These are phyloP conservation scores for Nigrospora osmanthi DNA, from an alignment of 2,329 filamentous ascomycete genomes.

Conservation along the genomic window DNA sequence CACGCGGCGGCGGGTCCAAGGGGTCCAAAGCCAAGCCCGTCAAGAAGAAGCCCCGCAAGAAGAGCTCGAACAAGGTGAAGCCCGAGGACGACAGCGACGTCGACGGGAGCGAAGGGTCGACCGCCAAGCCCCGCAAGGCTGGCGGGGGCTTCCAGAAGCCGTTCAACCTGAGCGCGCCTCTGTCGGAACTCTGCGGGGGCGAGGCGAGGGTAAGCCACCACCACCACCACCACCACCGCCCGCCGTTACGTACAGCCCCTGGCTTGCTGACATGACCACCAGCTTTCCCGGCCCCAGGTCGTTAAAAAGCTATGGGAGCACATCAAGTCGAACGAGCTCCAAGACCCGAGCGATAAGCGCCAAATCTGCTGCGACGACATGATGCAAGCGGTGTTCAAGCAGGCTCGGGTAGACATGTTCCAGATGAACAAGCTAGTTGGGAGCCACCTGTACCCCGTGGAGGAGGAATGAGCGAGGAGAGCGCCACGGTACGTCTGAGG, in stretches of 20 bases:
- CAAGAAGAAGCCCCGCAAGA: conserved; percentile 68
- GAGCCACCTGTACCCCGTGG: conserved; percentile 78
- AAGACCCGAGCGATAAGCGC: conserved; percentile 85
- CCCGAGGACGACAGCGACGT: conserved; percentile 75
- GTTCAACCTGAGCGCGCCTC: conserved; percentile 63
- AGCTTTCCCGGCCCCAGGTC: conserved; percentile 89
- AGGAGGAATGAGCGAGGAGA: conserved; percentile 44
- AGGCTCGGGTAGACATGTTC: conserved; percentile 93
- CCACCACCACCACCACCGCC: conserved; percentile 13
- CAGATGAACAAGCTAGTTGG: conserved; percentile 97
- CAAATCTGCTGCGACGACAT: conserved; percentile 89
- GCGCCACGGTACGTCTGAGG: too few relatives aligned
- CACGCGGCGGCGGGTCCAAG: conserved; percentile 62
- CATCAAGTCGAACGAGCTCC: conserved; percentile 80
- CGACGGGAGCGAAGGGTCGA: conserved; percentile 50
- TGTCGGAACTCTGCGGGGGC: conserved; percentile 59
- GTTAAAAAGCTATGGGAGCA: conserved; percentile 97
- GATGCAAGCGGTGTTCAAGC: conserved; percentile 88
- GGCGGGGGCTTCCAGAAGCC: conserved; percentile 91
- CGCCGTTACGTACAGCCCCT: not conserved
- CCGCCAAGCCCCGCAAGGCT: conserved; percentile 65
- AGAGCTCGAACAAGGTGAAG: conserved; percentile 67
- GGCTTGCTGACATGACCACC: conserved; percentile 12
- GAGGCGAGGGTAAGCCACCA: conserved; percentile 51
- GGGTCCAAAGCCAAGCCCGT: conserved; percentile 41